Evolutionary conservation across 75 land plant genomes (phyloP), one percentile per base, ranked within the genome.

Genomic region (Pseudotsuga menziesii): DNA sequence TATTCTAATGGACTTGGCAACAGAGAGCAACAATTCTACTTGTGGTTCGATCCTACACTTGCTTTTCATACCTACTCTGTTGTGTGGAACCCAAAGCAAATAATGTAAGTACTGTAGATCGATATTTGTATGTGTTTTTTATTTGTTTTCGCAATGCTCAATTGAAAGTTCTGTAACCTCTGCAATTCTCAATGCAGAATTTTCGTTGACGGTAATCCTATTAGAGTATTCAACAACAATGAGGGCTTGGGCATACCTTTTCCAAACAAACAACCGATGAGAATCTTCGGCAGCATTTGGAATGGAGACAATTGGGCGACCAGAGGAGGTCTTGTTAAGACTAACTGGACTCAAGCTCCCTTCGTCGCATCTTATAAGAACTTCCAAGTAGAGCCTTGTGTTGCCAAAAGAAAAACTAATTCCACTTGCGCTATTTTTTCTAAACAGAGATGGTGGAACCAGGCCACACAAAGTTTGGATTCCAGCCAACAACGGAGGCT

Each of bases 281-380:
- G 82, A 22, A 29, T 77, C 12, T 61, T n/a, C 6, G 19, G 56
- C 3, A 78, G 81, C 67, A 39, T 78, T n/a, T 80, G 82, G 80
- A 56, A 80, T 78, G 80, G 72, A 14, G 81, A 78, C 3, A 48
- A 62, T 15, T 80, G 82, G 82, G 81, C 82, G 3, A 80, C 82
- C 14, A 25, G 48, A 20, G 81, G 79, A 13, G 82, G 82, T 11
- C 19, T 74, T 25, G 75, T 23, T 14, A 74, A 74, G 29, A 74
- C 11, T 17, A 4, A 74, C 35, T 74, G 75, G 75, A 22, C 19
- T 26, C 13, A 52, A 4, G 26, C 75, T 13, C 75, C 75, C 58
- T 74, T 74, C 27, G 8, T 56, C 20, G 29, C 75, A 14, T 23
- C 27, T 20, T 74, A 57, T 59, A 7, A 12, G 2, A 74, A 54